Conservation (phyloP, 2,329 filamentous ascomycete genomes). For the Fusarium beomiforme region DNA sequence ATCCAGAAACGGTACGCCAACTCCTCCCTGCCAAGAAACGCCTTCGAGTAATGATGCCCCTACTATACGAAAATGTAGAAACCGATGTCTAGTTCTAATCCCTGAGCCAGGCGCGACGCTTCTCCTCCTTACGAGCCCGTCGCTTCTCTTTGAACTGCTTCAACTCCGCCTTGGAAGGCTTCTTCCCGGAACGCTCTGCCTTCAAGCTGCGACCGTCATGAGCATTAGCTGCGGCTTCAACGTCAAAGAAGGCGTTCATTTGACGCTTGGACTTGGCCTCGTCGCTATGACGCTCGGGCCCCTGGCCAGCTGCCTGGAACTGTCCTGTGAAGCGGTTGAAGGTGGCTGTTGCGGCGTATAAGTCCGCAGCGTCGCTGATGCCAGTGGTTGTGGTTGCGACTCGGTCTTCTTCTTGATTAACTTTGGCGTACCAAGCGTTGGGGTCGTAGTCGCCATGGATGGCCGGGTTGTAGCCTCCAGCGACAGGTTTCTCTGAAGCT, state of each 20-base stretch:
- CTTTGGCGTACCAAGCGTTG: constrained; percentile 89
- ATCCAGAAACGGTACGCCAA: constrained; percentile 24
- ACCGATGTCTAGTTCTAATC: constrained; percentile 66
- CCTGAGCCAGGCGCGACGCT: constrained; percentile 87
- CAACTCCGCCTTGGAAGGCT: constrained; percentile 84
- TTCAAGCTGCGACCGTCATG: constrained; percentile 92
- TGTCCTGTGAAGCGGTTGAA: constrained; percentile 93
- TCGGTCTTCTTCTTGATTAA: constrained; percentile 51
- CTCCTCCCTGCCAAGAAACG: constrained; percentile 35
- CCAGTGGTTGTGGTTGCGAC: constrained; percentile 41
- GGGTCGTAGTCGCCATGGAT: constrained; percentile 98
- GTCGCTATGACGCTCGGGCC: constrained; percentile 82
- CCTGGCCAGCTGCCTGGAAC: constrained; percentile 76
- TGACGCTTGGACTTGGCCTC: constrained; percentile 88
- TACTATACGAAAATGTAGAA: constrained; percentile 8
- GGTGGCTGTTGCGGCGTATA: constrained; percentile 75
- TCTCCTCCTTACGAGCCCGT: constrained; percentile 91
- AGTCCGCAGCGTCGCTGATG: constrained; percentile 53
- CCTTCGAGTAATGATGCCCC: constrained; percentile 16
- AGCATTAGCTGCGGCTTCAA: constrained; percentile 89
- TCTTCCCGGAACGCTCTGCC: constrained; percentile 88
- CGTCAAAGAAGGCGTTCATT: constrained; percentile 95
- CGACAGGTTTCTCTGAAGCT: constrained; percentile 54
- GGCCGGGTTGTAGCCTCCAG: constrained; percentile 90
- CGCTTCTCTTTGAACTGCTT: constrained; percentile 93